Percentiles rank a stretch among this genome's conserved stretches.
phyloP scores from a whole-genome alignment of 352 stramenopile species.

The Phytopythium aichiense region DNA sequence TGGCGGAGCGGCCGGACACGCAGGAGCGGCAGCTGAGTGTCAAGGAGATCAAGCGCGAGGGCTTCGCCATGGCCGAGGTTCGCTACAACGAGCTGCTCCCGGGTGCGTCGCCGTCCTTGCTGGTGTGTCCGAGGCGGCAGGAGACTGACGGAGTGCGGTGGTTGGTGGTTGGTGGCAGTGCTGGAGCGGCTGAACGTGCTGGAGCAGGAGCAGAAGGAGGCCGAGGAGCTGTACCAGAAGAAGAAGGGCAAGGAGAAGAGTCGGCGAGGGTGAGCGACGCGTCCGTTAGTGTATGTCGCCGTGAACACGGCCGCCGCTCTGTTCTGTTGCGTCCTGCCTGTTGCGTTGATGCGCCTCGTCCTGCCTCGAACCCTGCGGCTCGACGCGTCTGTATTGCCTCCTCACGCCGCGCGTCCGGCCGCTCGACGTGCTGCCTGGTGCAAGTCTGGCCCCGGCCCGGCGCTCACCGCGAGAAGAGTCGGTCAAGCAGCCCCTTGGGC shows the following conservation, averaged over 20 bases:
- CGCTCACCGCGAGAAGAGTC: slow-evolving; percentile 54
- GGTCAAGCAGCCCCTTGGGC: slow-evolving; percentile 75
- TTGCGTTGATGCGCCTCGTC: not conserved
- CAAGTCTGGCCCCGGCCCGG: not conserved
- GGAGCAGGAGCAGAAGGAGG: slow-evolving; percentile 74
- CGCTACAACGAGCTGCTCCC: slow-evolving; percentile 80
- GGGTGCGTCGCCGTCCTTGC: slow-evolving; percentile 25
- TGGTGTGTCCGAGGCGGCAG: slow-evolving; percentile 4
- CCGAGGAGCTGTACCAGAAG: slow-evolving; percentile 66
- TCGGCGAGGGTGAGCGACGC: slow-evolving; percentile 32
- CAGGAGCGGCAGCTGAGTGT: slow-evolving; percentile 66
- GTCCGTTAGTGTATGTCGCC: not conserved
- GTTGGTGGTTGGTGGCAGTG: slow-evolving; percentile 29
- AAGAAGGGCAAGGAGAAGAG: slow-evolving; percentile 81
- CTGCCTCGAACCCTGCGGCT: too few relatives aligned
- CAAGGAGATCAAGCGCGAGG: slow-evolving; percentile 87
- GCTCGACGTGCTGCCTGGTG: too few relatives aligned
- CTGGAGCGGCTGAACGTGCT: slow-evolving; percentile 77
- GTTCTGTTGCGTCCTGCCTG: not conserved
- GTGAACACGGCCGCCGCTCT: not conserved
- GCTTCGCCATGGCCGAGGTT: slow-evolving; percentile 64
- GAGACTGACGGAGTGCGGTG: slow-evolving; percentile 4
- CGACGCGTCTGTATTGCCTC: not conserved
- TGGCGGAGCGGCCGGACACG: slow-evolving; percentile 58
- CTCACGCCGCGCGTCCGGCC: not conserved